A percentile compares a stretch with the other conserved stretches of the same genome.
Evolutionary conservation across 176 grass and related monocot genomes (phyloP).

Genomic region (Leersia perrieri): DNA sequence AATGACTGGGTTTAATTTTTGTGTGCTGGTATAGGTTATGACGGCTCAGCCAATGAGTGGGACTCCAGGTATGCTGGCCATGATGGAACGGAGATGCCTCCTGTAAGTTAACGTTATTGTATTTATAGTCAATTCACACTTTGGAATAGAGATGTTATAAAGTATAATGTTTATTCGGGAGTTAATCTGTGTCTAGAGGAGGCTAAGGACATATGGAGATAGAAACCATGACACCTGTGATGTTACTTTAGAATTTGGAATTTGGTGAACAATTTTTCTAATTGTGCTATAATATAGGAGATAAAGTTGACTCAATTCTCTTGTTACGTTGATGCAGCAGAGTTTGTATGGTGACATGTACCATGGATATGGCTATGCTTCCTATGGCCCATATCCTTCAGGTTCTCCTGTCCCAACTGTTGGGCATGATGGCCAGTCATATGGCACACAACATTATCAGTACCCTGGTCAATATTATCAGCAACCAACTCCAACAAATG

Average conservation of each 20-base stretch:
- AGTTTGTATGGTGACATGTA: constrained; percentile 83
- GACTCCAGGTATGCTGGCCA: constrained; percentile 60
- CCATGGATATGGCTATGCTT: constrained; percentile 85
- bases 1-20: background rate
- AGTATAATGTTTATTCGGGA: background rate
- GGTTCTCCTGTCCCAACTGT: constrained; percentile 69
- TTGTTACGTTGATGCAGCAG: constrained; percentile 43
- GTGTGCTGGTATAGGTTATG: constrained; percentile 66
- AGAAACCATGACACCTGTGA: background rate
- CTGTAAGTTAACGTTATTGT: constrained; percentile 42
- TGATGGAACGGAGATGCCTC: constrained; percentile 64
- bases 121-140: background rate
- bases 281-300: background rate
- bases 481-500: constrained; percentile 43
- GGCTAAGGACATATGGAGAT: background rate
- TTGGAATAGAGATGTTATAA: background rate
- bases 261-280: background rate
- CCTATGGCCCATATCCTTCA: constrained; percentile 76
- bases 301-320: background rate
- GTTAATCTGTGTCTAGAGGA: background rate
- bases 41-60: constrained; percentile 82
- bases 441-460: constrained; percentile 80
- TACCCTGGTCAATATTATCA: constrained; percentile 73
- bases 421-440: constrained; percentile 74
- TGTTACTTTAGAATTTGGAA: constrained; percentile 12